phyloP scores from a whole-genome alignment of 345 rosid species.

The Eucalyptus brandiana region DNA sequence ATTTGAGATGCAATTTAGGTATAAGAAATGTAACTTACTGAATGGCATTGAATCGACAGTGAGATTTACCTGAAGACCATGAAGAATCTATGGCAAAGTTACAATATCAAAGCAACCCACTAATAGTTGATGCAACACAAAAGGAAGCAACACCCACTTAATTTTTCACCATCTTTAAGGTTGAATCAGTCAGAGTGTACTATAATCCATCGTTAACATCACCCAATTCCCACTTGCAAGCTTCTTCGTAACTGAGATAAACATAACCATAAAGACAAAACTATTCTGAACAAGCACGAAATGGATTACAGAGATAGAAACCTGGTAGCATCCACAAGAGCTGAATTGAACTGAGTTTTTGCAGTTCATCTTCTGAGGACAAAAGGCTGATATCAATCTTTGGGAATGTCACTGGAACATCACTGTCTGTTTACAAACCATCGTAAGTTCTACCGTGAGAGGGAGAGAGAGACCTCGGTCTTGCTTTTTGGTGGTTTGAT shows the following conservation, averaged over 20 bases:
- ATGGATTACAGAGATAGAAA: neutral
- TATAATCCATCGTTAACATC: neutral
- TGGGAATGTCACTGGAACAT: neutral
- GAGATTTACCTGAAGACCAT: neutral
- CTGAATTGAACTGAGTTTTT: constrained; percentile 12
- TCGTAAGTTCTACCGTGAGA: neutral
- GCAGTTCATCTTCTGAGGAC: neutral
- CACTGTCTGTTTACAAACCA: neutral
- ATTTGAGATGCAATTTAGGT: neutral
- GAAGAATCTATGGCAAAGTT: neutral
- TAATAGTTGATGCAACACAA: neutral
- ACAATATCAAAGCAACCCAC: neutral
- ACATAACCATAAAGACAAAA: neutral
- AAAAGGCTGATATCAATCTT: constrained; percentile 9
- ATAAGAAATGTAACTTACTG: neutral
- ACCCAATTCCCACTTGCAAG: neutral
- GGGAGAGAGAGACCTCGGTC: neutral
- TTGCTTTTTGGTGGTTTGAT: neutral
- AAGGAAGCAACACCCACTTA: neutral
- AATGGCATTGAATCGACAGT: neutral
- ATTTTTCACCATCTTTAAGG: neutral
- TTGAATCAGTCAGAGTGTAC: neutral
- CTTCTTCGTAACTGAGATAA: neutral
- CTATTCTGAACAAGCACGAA: neutral
- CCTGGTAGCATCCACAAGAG: constrained; percentile 35